Evolutionary conservation across 768 basidiomycete genomes (phyloP).

Genomic region (Grammothele lineata): DNA sequence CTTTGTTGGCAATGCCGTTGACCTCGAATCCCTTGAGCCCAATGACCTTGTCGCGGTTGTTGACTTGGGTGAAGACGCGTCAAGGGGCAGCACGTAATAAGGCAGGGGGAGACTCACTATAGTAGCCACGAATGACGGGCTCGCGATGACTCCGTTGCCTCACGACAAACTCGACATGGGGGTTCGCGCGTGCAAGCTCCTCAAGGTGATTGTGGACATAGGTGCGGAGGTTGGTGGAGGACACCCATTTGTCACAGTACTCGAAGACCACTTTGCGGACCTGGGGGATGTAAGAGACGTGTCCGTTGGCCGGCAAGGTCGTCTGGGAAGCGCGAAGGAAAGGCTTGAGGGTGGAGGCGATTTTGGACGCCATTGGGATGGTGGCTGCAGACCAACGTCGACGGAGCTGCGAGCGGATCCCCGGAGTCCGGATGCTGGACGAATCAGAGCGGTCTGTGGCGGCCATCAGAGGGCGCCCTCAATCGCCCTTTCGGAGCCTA

Average conservation of each 20-base stretch:
- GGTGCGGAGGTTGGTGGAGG: slow-evolving; percentile 66
- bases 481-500: slow-evolving; percentile 26
- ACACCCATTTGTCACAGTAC: slow-evolving; percentile 80
- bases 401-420: too few species aligned
- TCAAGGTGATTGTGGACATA: slow-evolving; percentile 64
- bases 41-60: slow-evolving; percentile 85
- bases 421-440: too few species aligned
- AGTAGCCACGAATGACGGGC: slow-evolving; percentile 81
- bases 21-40: slow-evolving; percentile 73
- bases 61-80: slow-evolving; percentile 47
- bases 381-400: too few species aligned
- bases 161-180: slow-evolving; percentile 83
- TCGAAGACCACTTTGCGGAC: slow-evolving; percentile 87
- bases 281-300: slow-evolving; percentile 66
- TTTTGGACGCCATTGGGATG: slow-evolving; percentile 31
- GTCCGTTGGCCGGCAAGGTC: slow-evolving; percentile 71
- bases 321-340: slow-evolving; percentile 45
- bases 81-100: slow-evolving; percentile 5
- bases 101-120: slow-evolving; percentile 29
- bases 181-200: slow-evolving; percentile 63
- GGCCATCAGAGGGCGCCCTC: too few species aligned
- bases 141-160: slow-evolving; percentile 70
- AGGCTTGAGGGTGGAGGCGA: slow-evolving; percentile 28
- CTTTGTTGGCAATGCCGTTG: slow-evolving; percentile 70
- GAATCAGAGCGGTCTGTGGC: too few species aligned